phyloP scores from a whole-genome alignment of 148 eudicot genomes.

The Pharnaceum exiguum region DNA sequence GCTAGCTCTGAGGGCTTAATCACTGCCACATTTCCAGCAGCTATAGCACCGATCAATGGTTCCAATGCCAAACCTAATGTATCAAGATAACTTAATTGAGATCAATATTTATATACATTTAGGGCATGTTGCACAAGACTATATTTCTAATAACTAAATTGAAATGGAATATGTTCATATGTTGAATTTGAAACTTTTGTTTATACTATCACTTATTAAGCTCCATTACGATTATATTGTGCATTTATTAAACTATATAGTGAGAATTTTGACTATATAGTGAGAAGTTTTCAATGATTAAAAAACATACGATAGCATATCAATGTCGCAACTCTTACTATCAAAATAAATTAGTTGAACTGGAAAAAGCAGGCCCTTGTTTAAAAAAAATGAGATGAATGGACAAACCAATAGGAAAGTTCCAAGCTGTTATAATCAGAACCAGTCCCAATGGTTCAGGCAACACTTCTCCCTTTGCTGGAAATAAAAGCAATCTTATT shows the following conservation, averaged over 20 bases:
- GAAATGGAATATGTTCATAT: too few relatives aligned
- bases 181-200: too few relatives aligned
- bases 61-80: conserved; percentile 47
- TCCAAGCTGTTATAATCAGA: conserved; percentile 62
- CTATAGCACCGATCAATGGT: conserved; percentile 60
- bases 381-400: neutral
- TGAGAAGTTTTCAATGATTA: too few relatives aligned
- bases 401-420: conserved; percentile 56
- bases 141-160: too few relatives aligned
- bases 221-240: too few relatives aligned
- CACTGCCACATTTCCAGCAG: conserved; percentile 54
- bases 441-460: conserved; percentile 71
- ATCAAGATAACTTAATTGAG: too few relatives aligned
- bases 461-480: conserved; percentile 46
- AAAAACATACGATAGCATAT: too few relatives aligned
- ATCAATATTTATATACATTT: too few relatives aligned
- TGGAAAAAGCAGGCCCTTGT: neutral
- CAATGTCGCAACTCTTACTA: neutral
- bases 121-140: too few relatives aligned
- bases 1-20: conserved; percentile 58
- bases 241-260: too few relatives aligned
- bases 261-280: too few relatives aligned
- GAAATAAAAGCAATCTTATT: conserved; percentile 40
- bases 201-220: too few relatives aligned
- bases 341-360: neutral